These are phyloP conservation scores for Corchorus capsularis DNA, from an alignment of 345 rosid species.

Conservation along the genomic window DNA sequence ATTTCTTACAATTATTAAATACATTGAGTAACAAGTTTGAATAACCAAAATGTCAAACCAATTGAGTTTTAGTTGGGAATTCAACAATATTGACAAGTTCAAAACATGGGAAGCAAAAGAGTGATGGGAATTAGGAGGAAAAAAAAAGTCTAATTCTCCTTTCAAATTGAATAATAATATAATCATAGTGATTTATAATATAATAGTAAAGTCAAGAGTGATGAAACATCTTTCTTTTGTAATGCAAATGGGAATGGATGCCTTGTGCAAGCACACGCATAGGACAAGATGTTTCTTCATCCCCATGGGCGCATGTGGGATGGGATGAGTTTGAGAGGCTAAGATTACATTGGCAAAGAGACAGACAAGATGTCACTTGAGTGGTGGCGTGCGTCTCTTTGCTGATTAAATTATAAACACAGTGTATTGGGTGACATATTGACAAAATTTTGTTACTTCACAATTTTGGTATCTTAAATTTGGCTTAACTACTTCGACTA, in stretches of 20 bases:
- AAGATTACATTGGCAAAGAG: background rate
- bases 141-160: background rate
- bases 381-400: background rate
- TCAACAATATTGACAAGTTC: background rate
- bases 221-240: too few species aligned
- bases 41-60: slow-evolving; percentile 11
- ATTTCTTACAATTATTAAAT: background rate
- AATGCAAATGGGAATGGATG: background rate
- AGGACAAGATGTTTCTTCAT: background rate
- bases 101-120: background rate
- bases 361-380: slow-evolving; percentile 15
- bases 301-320: background rate
- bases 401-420: background rate
- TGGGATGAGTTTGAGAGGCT: background rate
- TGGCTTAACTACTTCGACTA: too few species aligned
- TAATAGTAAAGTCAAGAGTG: background rate
- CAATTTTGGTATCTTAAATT: background rate
- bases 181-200: background rate
- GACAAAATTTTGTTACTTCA: background rate
- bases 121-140: background rate
- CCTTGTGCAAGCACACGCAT: background rate
- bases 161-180: background rate
- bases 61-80: slow-evolving; percentile 6
- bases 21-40: background rate
- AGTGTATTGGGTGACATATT: background rate